Evolutionary conservation across 148 eudicot species (phyloP), one percentile per base, ranked within the genome.

Genomic region (Simmondsia chinensis): DNA sequence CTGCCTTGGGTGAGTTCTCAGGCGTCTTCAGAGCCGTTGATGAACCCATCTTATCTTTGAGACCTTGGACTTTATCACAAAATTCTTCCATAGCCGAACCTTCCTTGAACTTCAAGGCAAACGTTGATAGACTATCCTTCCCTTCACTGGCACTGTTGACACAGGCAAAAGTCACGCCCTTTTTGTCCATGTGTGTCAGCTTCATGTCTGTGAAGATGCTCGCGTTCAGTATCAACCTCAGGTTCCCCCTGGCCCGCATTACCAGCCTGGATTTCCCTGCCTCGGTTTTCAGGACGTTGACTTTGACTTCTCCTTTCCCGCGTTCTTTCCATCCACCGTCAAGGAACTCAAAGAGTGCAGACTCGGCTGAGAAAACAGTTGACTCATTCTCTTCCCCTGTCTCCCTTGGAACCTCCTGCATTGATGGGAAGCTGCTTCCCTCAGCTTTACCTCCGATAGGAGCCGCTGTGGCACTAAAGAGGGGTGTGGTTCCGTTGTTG

Each of bases 271-370:
- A 86, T 61, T 82, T 93, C 23, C 61, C 65, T 1, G 63, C 34
- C 60, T 82, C 89, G 1, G 46, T 40, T 28, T 70, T 74, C 3
- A 65, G 51, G 19, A 82, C 74, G 46, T 93, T 93, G 32, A 93
- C 59, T 58, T 77, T 93, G 18, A 93, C 56, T 46, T 93, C 99
- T 19, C 99, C 99, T 63, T 93, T 93, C 22, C 99, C 99, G 2
- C 96, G 74, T 63, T 86, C 99, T 59, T 79, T 93, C 99, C 99
- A 93, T n/a, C 81, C 72, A 28, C 86, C 94, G 20, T 82, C 87
- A 22, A 53, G 2, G 55, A 47, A 93, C 79, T 93, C 99, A 50
- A 79, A 93, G 26, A 86, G 64, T 48, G 66, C 70, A 47, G 96
- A 79, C 50, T 93, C 94, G 45, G 99, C 86, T 14, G 77, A 49